Evolutionary conservation across 2,329 filamentous ascomycete species (phyloP).

Genomic region (Stachybotrys chartarum): DNA sequence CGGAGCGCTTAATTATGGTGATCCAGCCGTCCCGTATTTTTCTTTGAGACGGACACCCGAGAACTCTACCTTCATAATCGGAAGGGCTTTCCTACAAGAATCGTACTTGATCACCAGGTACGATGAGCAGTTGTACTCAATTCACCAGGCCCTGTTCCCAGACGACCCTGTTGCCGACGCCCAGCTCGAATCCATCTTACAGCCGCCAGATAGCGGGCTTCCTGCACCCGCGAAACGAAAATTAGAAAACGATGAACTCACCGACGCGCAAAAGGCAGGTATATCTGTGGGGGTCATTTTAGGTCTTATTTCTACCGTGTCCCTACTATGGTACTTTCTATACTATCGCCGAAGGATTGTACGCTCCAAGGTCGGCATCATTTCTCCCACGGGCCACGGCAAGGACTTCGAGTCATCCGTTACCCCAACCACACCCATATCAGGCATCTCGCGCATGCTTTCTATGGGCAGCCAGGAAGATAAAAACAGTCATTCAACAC

Average conservation of each 20-base stretch:
- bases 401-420: constrained; percentile 30
- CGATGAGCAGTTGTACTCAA: constrained; percentile 43
- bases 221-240: constrained; percentile 25
- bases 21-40: constrained; percentile 52
- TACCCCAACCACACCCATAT: constrained; percentile 14
- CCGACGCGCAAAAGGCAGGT: constrained; percentile 34
- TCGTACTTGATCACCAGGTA: constrained; percentile 53
- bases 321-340: constrained; percentile 23
- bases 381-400: constrained; percentile 14
- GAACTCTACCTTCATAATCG: constrained; percentile 52
- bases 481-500: constrained; percentile 4
- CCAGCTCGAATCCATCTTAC: constrained; percentile 33
- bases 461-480: constrained; percentile 18
- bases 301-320: constrained; percentile 18
- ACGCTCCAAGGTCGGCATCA: constrained; percentile 1
- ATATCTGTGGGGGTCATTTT: constrained; percentile 35
- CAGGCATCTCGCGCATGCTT: constrained; percentile 22
- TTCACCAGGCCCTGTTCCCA: constrained; percentile 51
- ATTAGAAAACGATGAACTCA: constrained; percentile 20
- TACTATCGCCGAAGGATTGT: constrained; percentile 22
- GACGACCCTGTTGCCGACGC: constrained; percentile 29
- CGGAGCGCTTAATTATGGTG: constrained; percentile 33
- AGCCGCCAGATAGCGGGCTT: constrained; percentile 38
- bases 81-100: constrained; percentile 64
- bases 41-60: constrained; percentile 52